Conservation (phyloP, 768 basidiomycete genomes). For the Omphalotus guepiniiformis region DNA sequence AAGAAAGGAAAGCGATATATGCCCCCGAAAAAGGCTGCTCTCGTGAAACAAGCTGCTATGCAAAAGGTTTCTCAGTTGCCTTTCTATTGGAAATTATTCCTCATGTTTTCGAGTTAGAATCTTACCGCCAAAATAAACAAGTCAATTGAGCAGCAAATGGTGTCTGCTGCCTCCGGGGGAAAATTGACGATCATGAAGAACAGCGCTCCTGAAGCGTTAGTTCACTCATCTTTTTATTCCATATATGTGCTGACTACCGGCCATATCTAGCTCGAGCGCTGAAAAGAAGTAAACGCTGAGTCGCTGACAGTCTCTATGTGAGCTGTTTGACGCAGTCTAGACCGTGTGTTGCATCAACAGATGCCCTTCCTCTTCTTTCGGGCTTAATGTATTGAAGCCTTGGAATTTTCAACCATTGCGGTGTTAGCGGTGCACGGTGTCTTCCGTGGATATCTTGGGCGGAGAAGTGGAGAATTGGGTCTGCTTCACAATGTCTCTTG, state of each 20-base stretch:
- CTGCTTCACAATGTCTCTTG: too few relatives aligned
- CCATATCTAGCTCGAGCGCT: too few relatives aligned
- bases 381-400: too few relatives aligned
- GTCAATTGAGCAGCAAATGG: conserved; percentile 90
- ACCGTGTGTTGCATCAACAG: too few relatives aligned
- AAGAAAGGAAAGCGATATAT: conserved; percentile 80
- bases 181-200: conserved; percentile 93
- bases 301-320: neutral
- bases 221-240: neutral
- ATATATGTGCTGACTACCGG: too few relatives aligned
- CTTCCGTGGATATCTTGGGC: too few relatives aligned
- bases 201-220: conserved; percentile 31
- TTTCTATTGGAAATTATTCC: neutral
- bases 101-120: conserved; percentile 39
- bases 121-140: conserved; percentile 89
- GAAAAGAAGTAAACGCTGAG: neutral
- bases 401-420: too few relatives aligned
- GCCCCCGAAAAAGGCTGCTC: conserved; percentile 74
- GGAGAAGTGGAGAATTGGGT: too few relatives aligned
- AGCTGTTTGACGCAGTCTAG: neutral
- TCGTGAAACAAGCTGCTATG: conserved; percentile 73
- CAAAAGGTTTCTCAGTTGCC: conserved; percentile 53
- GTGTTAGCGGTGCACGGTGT: too few relatives aligned
- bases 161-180: conserved; percentile 81
- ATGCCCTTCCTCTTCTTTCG: too few relatives aligned